Percentiles rank a stretch among this genome's conserved stretches.
Evolutionary conservation across 805 yeast genomes (phyloP).

Genomic region (Barnettozyma californica): DNA sequence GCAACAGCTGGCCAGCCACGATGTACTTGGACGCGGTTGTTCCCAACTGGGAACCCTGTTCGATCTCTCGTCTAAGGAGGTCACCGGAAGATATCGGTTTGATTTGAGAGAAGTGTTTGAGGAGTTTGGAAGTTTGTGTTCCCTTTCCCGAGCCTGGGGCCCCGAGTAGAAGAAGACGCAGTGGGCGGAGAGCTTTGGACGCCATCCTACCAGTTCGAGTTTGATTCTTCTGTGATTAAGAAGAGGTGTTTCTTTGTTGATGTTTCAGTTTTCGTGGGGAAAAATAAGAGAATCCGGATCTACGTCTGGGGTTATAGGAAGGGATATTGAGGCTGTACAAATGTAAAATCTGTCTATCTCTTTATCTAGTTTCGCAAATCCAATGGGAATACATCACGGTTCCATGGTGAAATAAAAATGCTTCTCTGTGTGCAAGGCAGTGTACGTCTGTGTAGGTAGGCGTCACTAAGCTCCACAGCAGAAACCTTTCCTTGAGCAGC

Average conservation of each 20-base stretch:
- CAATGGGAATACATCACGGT: slow-evolving; percentile 23
- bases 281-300: neutral
- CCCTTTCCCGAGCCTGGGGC: slow-evolving; percentile 98
- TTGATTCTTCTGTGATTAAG: neutral
- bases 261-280: neutral
- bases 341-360: no score
- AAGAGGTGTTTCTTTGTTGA: no score
- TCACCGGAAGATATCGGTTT: slow-evolving; percentile 80
- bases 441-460: slow-evolving; percentile 43
- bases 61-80: slow-evolving; percentile 63
- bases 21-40: slow-evolving; percentile 51
- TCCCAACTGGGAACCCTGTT: slow-evolving; percentile 49
- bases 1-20: slow-evolving; percentile 60
- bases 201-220: neutral
- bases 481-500: slow-evolving; percentile 49
- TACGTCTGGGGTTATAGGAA: no score
- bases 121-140: slow-evolving; percentile 68
- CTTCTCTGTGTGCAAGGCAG: slow-evolving; percentile 62
- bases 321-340: no score
- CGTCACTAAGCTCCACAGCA: slow-evolving; percentile 45
- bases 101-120: slow-evolving; percentile 47
- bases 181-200: slow-evolving; percentile 28
- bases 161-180: slow-evolving; percentile 72
- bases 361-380: slow-evolving; percentile 3
- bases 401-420: slow-evolving; percentile 56